These are phyloP conservation scores for Arabidopsis hybrid DNA, from an alignment of 441 rosid genomes.

Conservation along the genomic window DNA sequence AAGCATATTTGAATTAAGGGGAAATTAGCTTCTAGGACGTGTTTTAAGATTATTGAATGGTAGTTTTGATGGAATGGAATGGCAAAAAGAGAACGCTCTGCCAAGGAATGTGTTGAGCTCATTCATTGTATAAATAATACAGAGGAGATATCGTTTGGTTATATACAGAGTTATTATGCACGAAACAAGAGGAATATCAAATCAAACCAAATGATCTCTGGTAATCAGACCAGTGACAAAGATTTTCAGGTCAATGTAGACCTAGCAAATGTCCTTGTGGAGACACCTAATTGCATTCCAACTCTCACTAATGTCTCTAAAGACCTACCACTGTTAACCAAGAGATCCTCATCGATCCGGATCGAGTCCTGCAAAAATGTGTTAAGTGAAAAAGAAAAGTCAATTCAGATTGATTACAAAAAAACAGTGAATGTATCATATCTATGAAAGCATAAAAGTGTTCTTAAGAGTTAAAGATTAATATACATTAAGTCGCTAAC, in stretches of 20 bases:
- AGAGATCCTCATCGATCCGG: slow-evolving; percentile 75
- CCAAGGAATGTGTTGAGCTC: slow-evolving; percentile 5
- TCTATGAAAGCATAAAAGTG: background rate
- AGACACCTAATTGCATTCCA: slow-evolving; percentile 83
- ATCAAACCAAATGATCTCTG: slow-evolving; percentile 2
- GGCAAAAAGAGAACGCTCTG: background rate
- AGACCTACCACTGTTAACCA: slow-evolving; percentile 78
- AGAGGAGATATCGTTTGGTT: slow-evolving; percentile 3
- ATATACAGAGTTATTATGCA: slow-evolving; percentile 25
- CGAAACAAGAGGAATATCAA: slow-evolving; percentile 14
- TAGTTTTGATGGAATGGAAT: too few relatives aligned
- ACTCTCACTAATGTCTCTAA: slow-evolving; percentile 87
- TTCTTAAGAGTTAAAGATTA: background rate
- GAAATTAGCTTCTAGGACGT: too few relatives aligned
- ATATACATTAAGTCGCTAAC: slow-evolving; percentile 45
- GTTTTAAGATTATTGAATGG: too few relatives aligned
- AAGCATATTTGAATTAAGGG: too few relatives aligned
- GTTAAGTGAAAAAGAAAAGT: background rate
- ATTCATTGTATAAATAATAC: background rate
- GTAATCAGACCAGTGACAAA: background rate
- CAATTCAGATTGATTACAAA: background rate
- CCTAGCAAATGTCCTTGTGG: slow-evolving; percentile 45
- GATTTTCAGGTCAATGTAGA: background rate
- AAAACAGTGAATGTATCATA: background rate
- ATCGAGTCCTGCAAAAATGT: slow-evolving; percentile 61